A percentile compares a stretch with the other conserved stretches of the same genome.
phyloP scores from a whole-genome alignment of 2,329 filamentous ascomycete species.

The Tolypocladium tundrense region DNA sequence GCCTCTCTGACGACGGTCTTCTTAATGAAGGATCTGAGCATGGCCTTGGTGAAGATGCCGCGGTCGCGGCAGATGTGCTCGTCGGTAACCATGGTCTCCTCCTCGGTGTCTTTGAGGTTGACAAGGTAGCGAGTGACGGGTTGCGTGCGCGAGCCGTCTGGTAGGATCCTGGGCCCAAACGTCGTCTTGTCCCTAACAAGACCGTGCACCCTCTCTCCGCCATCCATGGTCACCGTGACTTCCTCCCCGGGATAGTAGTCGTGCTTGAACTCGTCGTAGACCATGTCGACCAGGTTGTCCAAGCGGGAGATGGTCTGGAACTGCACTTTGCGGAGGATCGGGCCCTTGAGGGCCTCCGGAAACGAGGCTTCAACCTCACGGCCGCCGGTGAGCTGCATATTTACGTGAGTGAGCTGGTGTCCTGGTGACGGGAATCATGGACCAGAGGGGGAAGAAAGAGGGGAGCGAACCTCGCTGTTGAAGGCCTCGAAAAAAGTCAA shows the following conservation, averaged over 20 bases:
- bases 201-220: slow-evolving; percentile 61
- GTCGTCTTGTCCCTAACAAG: slow-evolving; percentile 77
- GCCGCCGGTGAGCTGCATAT: slow-evolving; percentile 58
- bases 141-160: slow-evolving; percentile 59
- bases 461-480: slow-evolving; percentile 67
- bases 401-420: not conserved
- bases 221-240: slow-evolving; percentile 61
- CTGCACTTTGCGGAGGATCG: slow-evolving; percentile 82
- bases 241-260: slow-evolving; percentile 87
- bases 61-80: slow-evolving; percentile 77
- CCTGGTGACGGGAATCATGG: not conserved
- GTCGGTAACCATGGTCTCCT: slow-evolving; percentile 72
- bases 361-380: slow-evolving; percentile 86
- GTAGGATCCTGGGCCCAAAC: slow-evolving; percentile 48
- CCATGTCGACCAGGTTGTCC: slow-evolving; percentile 63
- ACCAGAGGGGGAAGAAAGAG: not conserved
- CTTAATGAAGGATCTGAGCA: slow-evolving; percentile 88
- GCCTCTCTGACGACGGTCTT: slow-evolving; percentile 85
- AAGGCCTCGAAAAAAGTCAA: slow-evolving; percentile 89
- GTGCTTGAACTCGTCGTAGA: slow-evolving; percentile 71
- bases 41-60: slow-evolving; percentile 88
- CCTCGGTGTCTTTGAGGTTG: slow-evolving; percentile 56
- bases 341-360: slow-evolving; percentile 81
- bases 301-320: slow-evolving; percentile 84
- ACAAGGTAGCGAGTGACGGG: slow-evolving; percentile 76